These are phyloP conservation scores for Trichophyton verrucosum DNA, from an alignment of 2,329 filamentous ascomycete species.

Conservation along the genomic window DNA sequence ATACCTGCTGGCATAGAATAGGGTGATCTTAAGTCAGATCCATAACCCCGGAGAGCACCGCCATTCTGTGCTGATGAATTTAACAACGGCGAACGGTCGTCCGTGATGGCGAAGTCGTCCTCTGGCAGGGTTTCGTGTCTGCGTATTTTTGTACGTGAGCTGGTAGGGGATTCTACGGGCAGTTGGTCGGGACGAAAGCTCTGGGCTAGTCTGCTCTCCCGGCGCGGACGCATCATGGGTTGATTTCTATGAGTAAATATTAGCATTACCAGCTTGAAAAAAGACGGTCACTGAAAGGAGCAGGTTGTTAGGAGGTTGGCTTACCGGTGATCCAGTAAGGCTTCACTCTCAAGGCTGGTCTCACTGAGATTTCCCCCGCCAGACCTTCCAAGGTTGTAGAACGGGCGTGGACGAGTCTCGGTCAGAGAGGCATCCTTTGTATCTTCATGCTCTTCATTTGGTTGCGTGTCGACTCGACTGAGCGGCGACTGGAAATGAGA, in stretches of 20 bases:
- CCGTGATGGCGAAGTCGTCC: slow-evolving; percentile 1
- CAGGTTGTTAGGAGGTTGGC: background rate
- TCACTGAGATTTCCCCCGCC: slow-evolving; percentile 53
- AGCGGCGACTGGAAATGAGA: slow-evolving; percentile 21
- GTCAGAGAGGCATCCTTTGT: slow-evolving; percentile 19
- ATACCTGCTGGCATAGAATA: background rate
- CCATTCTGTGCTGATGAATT: background rate
- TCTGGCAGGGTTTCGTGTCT: background rate
- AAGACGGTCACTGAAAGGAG: background rate
- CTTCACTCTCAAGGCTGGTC: slow-evolving; percentile 81
- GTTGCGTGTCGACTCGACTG: slow-evolving; percentile 30
- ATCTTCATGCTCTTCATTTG: slow-evolving; percentile 37
- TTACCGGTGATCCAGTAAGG: slow-evolving; percentile 73
- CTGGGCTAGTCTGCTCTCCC: slow-evolving; percentile 37
- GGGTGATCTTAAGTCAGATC: background rate
- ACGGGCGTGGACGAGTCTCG: slow-evolving; percentile 32
- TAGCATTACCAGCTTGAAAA: background rate
- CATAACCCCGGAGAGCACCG: slow-evolving; percentile 10
- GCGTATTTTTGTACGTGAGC: background rate
- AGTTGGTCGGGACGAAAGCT: slow-evolving; percentile 25
- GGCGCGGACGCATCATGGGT: slow-evolving; percentile 50
- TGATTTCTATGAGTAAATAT: slow-evolving; percentile 38
- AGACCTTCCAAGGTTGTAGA: slow-evolving; percentile 41
- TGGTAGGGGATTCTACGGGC: slow-evolving; percentile 2
- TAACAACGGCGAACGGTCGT: background rate